phyloP scores from a whole-genome alignment of 345 rosid species.

The Salix viminalis region DNA sequence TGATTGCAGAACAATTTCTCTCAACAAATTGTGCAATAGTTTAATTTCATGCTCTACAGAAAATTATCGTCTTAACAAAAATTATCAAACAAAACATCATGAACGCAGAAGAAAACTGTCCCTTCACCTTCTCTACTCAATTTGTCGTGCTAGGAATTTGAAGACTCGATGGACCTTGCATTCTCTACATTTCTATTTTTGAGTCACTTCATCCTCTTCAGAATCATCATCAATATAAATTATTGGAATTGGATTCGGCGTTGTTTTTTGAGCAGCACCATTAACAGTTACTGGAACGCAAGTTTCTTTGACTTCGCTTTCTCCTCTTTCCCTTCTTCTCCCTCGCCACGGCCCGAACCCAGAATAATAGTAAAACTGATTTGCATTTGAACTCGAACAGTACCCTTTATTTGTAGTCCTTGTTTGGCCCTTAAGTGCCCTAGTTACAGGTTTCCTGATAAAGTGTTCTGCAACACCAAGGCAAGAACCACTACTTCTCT shows the following conservation, averaged over 20 bases:
- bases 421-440: background rate
- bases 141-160: background rate
- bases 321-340: background rate
- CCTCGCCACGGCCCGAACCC: slow-evolving; percentile 1
- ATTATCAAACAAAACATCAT: too few relatives aligned
- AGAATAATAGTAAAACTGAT: background rate
- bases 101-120: too few relatives aligned
- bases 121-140: background rate
- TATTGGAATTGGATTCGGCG: background rate
- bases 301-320: background rate
- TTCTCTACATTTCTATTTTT: background rate
- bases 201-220: background rate
- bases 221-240: background rate
- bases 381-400: background rate
- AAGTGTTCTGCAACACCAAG: background rate
- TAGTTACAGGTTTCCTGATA: background rate
- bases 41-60: too few relatives aligned
- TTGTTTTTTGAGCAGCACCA: background rate
- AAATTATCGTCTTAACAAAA: too few relatives aligned
- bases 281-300: background rate
- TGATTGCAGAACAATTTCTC: too few relatives aligned
- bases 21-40: too few relatives aligned
- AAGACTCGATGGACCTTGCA: background rate
- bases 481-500: background rate
- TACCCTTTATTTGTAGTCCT: background rate